Evolutionary conservation across 352 stramenopile species (phyloP).

Genomic region (Phytophthora niederhauseri): DNA sequence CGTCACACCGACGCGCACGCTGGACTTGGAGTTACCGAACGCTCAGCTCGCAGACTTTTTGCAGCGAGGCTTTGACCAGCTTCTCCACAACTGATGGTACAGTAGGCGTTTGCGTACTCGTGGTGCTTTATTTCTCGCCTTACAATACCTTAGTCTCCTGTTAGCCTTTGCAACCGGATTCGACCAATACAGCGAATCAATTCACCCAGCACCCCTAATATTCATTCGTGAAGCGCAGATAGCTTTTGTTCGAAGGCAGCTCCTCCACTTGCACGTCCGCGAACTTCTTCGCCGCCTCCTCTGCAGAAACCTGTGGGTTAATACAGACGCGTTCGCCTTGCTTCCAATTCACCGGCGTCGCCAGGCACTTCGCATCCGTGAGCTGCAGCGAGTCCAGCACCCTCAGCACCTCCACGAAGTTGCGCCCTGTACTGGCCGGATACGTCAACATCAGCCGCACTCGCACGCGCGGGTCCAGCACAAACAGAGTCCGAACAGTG

Average conservation of each 20-base stretch:
- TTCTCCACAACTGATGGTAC: conserved; percentile 43
- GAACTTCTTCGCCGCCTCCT: conserved; percentile 72
- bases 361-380: conserved; percentile 50
- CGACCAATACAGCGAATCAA: too few species aligned
- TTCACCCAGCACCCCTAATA: too few species aligned
- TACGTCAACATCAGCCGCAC: conserved; percentile 93
- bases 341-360: conserved; percentile 82
- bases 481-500: conserved; percentile 93
- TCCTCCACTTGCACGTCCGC: conserved; percentile 59
- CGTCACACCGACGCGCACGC: conserved; percentile 65
- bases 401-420: conserved; percentile 94
- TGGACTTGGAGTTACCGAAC: conserved; percentile 69
- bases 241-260: conserved; percentile 75
- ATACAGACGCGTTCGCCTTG: conserved; percentile 74
- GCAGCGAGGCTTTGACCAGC: conserved; percentile 57
- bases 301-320: conserved; percentile 51
- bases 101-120: too few species aligned
- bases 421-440: conserved; percentile 91
- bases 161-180: too few species aligned
- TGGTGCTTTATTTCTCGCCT: too few species aligned
- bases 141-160: too few species aligned
- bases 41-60: conserved; percentile 66
- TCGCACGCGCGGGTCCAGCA: conserved; percentile 91
- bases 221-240: conserved; percentile 75
- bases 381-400: conserved; percentile 91